Evolutionary conservation across 345 rosid genomes (phyloP).

Genomic region (Moricandia arvensis): DNA sequence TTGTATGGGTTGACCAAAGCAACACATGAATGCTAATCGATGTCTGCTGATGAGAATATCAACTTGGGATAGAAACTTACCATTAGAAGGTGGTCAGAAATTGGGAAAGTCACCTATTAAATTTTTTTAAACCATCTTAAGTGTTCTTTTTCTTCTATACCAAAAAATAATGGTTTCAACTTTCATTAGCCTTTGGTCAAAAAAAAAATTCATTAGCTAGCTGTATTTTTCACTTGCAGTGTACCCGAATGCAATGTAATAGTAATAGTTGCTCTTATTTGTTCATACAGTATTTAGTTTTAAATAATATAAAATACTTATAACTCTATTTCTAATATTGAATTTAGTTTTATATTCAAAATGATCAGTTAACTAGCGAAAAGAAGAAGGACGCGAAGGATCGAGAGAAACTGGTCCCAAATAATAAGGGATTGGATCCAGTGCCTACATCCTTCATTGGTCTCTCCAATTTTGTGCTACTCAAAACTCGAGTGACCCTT

Average conservation of each 20-base stretch:
- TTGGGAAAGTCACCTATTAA: not conserved
- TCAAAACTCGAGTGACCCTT: conserved; percentile 42
- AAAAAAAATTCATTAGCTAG: not conserved
- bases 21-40: not conserved
- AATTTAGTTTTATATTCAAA: too few relatives aligned
- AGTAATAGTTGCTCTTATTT: too few relatives aligned
- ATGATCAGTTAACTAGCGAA: too few relatives aligned
- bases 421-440: too few relatives aligned
- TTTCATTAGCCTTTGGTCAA: not conserved
- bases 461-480: conserved; percentile 39
- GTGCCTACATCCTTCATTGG: conserved; percentile 31
- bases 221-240: too few relatives aligned
- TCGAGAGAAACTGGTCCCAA: too few relatives aligned
- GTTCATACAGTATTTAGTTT: too few relatives aligned
- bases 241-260: too few relatives aligned
- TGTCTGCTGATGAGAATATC: conserved; percentile 5
- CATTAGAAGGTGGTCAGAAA: not conserved
- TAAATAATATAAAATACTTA: too few relatives aligned
- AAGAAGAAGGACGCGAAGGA: too few relatives aligned
- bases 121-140: not conserved
- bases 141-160: not conserved
- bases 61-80: conserved; percentile 15
- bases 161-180: conserved; percentile 8
- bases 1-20: conserved; percentile 13
- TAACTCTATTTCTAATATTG: too few relatives aligned